These are phyloP conservation scores for Fusarium algeriense DNA, from an alignment of 2,329 filamentous ascomycete genomes.

Conservation along the genomic window DNA sequence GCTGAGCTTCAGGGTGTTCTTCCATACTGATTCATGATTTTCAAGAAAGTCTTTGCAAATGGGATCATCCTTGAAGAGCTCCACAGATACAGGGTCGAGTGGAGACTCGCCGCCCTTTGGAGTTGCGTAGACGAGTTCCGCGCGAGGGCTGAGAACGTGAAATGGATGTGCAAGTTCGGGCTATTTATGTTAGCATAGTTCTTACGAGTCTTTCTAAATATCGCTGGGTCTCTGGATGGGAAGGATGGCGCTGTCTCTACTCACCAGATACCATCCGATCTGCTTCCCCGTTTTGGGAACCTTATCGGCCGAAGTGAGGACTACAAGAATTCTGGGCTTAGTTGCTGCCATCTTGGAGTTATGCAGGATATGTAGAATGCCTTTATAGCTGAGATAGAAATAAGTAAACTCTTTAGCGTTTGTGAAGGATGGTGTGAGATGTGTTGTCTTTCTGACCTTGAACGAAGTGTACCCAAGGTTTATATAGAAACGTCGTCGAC, in stretches of 20 bases:
- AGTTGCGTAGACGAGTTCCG: not conserved
- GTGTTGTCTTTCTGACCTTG: accelerated
- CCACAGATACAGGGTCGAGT: not conserved
- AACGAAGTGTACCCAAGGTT: accelerated
- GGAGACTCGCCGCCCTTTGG: not conserved
- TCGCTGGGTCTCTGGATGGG: accelerated
- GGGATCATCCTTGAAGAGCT: not conserved
- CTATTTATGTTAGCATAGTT: not conserved
- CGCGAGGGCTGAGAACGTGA: not conserved
- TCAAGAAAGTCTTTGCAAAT: not conserved
- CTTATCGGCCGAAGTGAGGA: not conserved
- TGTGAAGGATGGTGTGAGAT: not conserved
- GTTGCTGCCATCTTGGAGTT: not conserved
- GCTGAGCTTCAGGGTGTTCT: not conserved
- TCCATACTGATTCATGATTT: not conserved
- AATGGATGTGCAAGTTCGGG: slow-evolving; percentile 8
- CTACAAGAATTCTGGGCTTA: not conserved
- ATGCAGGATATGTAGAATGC: accelerated
- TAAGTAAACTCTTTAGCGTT: accelerated
- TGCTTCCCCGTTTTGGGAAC: not conserved
- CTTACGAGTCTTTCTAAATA: accelerated
- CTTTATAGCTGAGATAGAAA: too few species aligned
- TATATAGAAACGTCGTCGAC: not conserved
- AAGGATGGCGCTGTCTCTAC: accelerated
- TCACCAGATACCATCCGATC: slow-evolving; percentile 5